Conservation (phyloP, 371 early-diverging fungal genomes). For the Mortierella sp. region DNA sequence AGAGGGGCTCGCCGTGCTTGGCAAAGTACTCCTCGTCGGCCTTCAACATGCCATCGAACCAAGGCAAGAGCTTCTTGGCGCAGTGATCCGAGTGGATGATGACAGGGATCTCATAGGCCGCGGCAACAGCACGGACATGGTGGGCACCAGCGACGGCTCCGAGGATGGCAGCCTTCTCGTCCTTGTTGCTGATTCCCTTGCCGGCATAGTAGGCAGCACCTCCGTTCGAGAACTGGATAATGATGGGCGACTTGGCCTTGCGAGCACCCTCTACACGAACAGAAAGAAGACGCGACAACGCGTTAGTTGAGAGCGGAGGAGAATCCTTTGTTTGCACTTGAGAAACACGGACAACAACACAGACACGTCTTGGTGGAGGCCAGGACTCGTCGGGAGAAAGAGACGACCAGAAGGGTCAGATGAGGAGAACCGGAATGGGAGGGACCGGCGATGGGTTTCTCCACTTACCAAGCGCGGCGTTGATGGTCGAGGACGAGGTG, state of each 20-base stretch:
- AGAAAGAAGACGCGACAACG: neutral
- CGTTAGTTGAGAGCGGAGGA: no score
- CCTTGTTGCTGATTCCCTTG: slow-evolving; percentile 88
- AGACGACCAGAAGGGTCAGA: no score
- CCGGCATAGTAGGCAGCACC: slow-evolving; percentile 91
- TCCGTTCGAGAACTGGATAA: slow-evolving; percentile 94
- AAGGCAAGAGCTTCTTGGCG: slow-evolving; percentile 92
- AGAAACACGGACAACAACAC: neutral
- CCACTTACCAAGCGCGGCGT: slow-evolving; percentile 81
- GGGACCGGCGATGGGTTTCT: no score
- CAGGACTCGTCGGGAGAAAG: neutral
- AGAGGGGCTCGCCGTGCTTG: slow-evolving; percentile 90
- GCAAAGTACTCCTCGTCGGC: slow-evolving; percentile 93
- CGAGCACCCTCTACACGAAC: slow-evolving; percentile 80
- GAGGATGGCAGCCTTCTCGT: slow-evolving; percentile 86
- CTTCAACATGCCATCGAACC: slow-evolving; percentile 94
- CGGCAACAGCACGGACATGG: slow-evolving; percentile 86
- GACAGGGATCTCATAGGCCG: slow-evolving; percentile 90
- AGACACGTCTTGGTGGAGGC: no score
- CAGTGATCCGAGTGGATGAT: slow-evolving; percentile 93
- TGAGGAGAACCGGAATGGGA: no score
- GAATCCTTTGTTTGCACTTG: no score
- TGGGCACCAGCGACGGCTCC: slow-evolving; percentile 93
- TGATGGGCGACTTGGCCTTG: slow-evolving; percentile 88
- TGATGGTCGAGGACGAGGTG: slow-evolving; percentile 90